Evolutionary conservation across 441 rosid species (phyloP).

Genomic region (Jatropha podagrica): DNA sequence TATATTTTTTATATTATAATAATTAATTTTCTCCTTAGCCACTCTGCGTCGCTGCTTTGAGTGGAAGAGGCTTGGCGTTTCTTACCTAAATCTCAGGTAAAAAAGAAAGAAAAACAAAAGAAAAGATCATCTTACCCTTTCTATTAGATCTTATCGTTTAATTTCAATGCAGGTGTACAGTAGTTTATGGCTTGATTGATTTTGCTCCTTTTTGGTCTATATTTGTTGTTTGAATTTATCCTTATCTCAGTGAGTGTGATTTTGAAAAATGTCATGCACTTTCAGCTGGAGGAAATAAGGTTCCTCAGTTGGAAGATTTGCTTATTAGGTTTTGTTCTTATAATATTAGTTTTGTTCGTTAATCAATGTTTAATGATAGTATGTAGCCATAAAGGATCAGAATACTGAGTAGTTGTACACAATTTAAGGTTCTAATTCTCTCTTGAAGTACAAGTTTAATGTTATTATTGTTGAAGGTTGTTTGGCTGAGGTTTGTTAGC

Average conservation of each 20-base stretch:
- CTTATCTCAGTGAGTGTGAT: background rate
- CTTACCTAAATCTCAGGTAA: background rate
- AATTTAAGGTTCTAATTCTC: background rate
- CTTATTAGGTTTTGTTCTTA: background rate
- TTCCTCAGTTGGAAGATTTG: constrained; percentile 3
- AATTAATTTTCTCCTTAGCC: background rate
- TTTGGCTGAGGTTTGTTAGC: too few species aligned
- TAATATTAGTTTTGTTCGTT: background rate
- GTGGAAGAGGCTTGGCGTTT: constrained; percentile 7
- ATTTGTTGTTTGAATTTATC: background rate
- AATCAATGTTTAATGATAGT: background rate
- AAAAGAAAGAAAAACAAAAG: background rate
- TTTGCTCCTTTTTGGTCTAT: background rate
- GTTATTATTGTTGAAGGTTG: too few species aligned
- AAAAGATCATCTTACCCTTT: constrained; percentile 6
- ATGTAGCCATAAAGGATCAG: background rate
- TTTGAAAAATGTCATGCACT: background rate
- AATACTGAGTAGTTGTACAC: background rate
- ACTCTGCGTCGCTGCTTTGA: background rate
- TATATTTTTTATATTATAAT: background rate
- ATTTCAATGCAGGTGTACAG: background rate
- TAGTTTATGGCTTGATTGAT: background rate
- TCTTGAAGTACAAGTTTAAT: background rate
- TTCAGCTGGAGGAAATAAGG: background rate
- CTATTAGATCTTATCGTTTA: constrained; percentile 4